Evolutionary conservation across 495 filamentous ascomycete species (phyloP).

Genomic region (Cryomyces minteri): DNA sequence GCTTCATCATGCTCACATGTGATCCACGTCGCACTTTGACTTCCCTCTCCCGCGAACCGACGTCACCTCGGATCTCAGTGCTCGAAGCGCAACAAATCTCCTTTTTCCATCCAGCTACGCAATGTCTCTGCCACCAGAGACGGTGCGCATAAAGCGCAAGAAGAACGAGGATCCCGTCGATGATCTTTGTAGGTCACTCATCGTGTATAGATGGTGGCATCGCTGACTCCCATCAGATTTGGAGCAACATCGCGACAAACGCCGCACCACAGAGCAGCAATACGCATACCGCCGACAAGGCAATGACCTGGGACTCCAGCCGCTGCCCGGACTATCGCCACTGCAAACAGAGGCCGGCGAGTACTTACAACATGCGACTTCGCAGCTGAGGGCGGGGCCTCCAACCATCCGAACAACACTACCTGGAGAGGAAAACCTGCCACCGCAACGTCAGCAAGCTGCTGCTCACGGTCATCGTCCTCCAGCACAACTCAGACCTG

Average conservation of each 20-base stretch:
- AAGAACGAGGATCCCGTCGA: conserved; percentile 1
- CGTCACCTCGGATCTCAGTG: no score
- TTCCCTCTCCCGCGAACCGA: no score
- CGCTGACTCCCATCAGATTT: not conserved
- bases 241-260: not conserved
- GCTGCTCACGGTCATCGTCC: not conserved
- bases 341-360: not conserved
- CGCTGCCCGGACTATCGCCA: not conserved
- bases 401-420: not conserved
- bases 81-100: no score
- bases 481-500: not conserved
- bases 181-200: not conserved
- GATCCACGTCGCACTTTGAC: no score
- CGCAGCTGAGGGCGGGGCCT: not conserved
- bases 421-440: not conserved
- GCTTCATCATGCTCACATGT: no score
- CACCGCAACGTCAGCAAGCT: not conserved
- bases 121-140: not conserved
- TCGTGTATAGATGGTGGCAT: not conserved
- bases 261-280: not conserved
- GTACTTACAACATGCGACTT: not conserved
- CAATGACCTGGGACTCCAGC: not conserved
- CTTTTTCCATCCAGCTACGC: not conserved
- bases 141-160: conserved; percentile 6
- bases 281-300: not conserved